Conservation (phyloP, 2,329 filamentous ascomycete genomes). For the Nothomitra cinnamomea region DNA sequence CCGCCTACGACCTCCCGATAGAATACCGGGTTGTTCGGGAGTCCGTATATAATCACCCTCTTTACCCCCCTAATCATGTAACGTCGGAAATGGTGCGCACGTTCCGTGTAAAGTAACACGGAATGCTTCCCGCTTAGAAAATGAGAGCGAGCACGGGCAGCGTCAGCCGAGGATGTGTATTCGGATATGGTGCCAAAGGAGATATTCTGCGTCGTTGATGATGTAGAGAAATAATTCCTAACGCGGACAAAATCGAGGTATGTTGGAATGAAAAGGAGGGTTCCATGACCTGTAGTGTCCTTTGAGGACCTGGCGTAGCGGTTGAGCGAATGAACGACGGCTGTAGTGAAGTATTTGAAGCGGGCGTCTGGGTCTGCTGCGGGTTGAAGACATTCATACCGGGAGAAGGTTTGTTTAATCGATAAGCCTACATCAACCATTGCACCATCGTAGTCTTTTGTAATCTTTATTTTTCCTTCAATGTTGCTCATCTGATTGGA, state of each 20-base stretch:
- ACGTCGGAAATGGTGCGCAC: constrained; percentile 93
- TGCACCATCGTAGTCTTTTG: constrained; percentile 46
- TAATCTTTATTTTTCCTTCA: constrained; percentile 60
- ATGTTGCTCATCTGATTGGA: constrained; percentile 64
- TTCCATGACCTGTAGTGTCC: constrained; percentile 31
- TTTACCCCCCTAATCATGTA: constrained; percentile 68
- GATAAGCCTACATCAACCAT: constrained; percentile 58
- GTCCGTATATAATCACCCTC: constrained; percentile 71
- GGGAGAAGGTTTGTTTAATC: constrained; percentile 75
- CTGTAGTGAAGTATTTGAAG: constrained; percentile 79
- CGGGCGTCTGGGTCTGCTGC: constrained; percentile 67
- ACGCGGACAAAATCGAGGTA: constrained; percentile 93
- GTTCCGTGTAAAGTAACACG: constrained; percentile 78
- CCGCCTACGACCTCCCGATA: constrained; percentile 60
- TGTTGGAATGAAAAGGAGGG: constrained; percentile 75
- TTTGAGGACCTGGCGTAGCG: constrained; percentile 37
- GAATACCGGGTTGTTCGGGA: constrained; percentile 76
- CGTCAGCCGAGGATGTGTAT: constrained; percentile 64
- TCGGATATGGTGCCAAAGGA: constrained; percentile 77
- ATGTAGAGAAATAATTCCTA: constrained; percentile 77
- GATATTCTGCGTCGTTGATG: constrained; percentile 35
- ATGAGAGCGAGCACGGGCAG: constrained; percentile 69
- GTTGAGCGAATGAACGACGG: constrained; percentile 58
- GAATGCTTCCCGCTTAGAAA: constrained; percentile 71
- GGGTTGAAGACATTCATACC: constrained; percentile 57